Percentiles rank a stretch among this genome's conserved stretches.
These are phyloP conservation scores for Stentor roeselii DNA, from an alignment of 73 alveolate species.

Conservation along the genomic window DNA sequence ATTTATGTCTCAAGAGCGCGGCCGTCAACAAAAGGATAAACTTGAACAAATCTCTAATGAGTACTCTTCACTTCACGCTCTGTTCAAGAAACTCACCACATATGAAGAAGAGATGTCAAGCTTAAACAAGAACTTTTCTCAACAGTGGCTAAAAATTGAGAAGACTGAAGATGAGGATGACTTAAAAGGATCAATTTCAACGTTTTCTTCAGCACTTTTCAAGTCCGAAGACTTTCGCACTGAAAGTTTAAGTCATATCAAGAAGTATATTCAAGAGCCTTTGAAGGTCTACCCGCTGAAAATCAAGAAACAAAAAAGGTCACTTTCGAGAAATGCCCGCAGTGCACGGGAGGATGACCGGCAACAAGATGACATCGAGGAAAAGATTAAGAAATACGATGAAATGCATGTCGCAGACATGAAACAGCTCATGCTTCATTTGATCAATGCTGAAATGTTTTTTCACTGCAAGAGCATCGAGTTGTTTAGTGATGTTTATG, in stretches of 20 bases:
- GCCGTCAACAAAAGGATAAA: slow-evolving; percentile 1
- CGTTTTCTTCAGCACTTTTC: background rate
- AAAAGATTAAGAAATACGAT: background rate
- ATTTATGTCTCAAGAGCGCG: slow-evolving; percentile 20
- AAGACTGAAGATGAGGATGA: background rate
- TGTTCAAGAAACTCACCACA: slow-evolving; percentile 19
- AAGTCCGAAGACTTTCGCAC: background rate
- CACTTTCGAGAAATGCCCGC: background rate
- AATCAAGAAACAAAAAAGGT: slow-evolving; percentile 14
- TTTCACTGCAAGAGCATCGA: background rate
- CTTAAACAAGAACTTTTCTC: background rate
- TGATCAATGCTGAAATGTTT: slow-evolving; percentile 19
- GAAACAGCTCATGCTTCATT: slow-evolving; percentile 1
- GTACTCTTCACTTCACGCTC: slow-evolving; percentile 14
- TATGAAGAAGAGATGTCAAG: background rate
- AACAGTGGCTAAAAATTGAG: background rate
- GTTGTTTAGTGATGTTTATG: background rate
- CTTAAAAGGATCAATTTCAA: background rate
- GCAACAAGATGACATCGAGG: background rate
- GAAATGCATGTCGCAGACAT: background rate
- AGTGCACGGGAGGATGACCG: background rate
- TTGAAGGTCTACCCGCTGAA: background rate
- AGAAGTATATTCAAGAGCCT: slow-evolving; percentile 6
- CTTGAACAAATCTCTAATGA: slow-evolving; percentile 26
- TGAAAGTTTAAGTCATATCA: background rate